Evolutionary conservation across 2,329 filamentous ascomycete genomes (phyloP).

Genomic region (Fusarium sp.): DNA sequence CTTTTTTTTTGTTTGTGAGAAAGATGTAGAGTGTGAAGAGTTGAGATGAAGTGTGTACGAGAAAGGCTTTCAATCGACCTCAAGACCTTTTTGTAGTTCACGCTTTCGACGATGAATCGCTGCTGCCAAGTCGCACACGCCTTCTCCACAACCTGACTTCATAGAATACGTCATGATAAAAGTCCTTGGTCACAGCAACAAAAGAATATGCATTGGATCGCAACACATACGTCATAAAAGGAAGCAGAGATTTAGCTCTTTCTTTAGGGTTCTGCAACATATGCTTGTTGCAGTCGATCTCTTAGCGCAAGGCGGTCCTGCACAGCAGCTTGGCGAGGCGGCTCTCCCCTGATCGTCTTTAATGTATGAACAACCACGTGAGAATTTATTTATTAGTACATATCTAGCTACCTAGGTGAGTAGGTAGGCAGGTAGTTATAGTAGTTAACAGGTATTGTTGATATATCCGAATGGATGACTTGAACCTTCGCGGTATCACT

Average conservation of each 20-base stretch:
- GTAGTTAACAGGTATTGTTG: too few species aligned
- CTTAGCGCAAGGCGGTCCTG: neutral
- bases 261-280: slow-evolving; percentile 16
- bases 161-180: slow-evolving; percentile 47
- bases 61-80: neutral
- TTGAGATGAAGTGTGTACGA: slow-evolving; percentile 4
- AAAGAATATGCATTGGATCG: slow-evolving; percentile 17
- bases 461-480: too few species aligned
- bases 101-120: slow-evolving; percentile 25
- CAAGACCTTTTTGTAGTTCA: slow-evolving; percentile 38
- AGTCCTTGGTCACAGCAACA: slow-evolving; percentile 23
- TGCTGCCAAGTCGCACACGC: slow-evolving; percentile 16
- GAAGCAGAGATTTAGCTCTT: slow-evolving; percentile 14
- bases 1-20: neutral
- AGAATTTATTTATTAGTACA: neutral
- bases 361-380: neutral
- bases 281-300: slow-evolving; percentile 17
- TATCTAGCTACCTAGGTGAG: neutral
- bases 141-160: slow-evolving; percentile 45
- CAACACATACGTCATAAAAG: slow-evolving; percentile 39
- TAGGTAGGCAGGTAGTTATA: neutral
- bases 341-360: neutral
- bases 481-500: too few species aligned
- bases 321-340: slow-evolving; percentile 5
- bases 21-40: neutral